A percentile compares a stretch with the other conserved stretches of the same genome.
Conservation (phyloP, 345 rosid species). For the Zanthoxylum bungeanum region DNA sequence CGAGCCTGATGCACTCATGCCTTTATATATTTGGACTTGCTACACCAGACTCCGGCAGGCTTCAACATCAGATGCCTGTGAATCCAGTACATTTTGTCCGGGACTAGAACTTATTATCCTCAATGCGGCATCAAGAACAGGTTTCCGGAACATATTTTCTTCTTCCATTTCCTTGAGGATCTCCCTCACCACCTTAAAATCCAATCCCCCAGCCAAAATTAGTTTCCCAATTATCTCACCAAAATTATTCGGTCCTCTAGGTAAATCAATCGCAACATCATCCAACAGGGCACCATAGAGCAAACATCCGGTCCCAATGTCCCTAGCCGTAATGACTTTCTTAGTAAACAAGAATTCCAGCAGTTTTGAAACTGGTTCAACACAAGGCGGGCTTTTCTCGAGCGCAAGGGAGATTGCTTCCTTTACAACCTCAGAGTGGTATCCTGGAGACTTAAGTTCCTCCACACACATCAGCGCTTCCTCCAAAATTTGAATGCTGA, state of each 20-base stretch:
- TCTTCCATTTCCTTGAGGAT: slow-evolving; percentile 67
- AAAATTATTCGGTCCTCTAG: slow-evolving; percentile 72
- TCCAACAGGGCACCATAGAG: slow-evolving; percentile 67
- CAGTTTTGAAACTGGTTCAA: slow-evolving; percentile 47
- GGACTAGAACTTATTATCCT: slow-evolving; percentile 35
- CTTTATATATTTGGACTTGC: not conserved
- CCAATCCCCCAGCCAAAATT: slow-evolving; percentile 41
- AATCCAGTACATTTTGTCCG: slow-evolving; percentile 39
- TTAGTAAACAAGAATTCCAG: slow-evolving; percentile 44
- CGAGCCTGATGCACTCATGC: not conserved
- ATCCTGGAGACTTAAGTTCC: slow-evolving; percentile 61
- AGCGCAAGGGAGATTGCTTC: slow-evolving; percentile 74
- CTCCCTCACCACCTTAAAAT: slow-evolving; percentile 57
- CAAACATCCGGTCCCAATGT: slow-evolving; percentile 62
- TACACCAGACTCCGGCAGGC: slow-evolving; percentile 55
- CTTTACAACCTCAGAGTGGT: slow-evolving; percentile 73
- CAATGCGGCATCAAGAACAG: slow-evolving; percentile 49
- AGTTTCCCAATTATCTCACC: slow-evolving; percentile 74
- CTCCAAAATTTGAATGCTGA: slow-evolving; percentile 44
- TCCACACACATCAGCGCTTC: slow-evolving; percentile 78
- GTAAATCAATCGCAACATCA: slow-evolving; percentile 83
- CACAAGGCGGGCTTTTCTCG: slow-evolving; percentile 64
- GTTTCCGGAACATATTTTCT: slow-evolving; percentile 48
- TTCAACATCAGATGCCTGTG: slow-evolving; percentile 56
- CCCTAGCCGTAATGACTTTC: slow-evolving; percentile 44